Conservation (phyloP, 805 yeast species). For the Saccharomycopsis guyanensis region DNA sequence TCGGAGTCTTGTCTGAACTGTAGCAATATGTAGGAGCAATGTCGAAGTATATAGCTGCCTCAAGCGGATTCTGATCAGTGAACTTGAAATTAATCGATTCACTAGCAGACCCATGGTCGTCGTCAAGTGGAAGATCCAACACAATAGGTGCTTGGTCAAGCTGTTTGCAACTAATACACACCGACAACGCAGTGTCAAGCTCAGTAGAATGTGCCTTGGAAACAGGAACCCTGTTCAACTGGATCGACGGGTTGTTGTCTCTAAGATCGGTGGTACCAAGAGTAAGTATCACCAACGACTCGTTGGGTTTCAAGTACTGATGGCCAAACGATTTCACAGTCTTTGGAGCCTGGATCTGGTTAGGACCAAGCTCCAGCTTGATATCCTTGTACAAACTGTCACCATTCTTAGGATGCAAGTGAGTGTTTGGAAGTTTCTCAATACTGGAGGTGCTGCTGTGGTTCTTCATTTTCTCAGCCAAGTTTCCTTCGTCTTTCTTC, state of each 20-base stretch:
- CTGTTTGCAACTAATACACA: constrained; percentile 42
- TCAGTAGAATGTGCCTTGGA: constrained; percentile 74
- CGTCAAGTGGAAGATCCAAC: constrained; percentile 78
- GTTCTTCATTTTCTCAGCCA: neutral
- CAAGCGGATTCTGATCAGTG: constrained; percentile 36
- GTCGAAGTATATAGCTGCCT: constrained; percentile 66
- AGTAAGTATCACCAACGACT: constrained; percentile 70
- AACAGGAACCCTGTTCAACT: constrained; percentile 65
- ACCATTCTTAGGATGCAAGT: neutral
- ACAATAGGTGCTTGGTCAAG: constrained; percentile 49
- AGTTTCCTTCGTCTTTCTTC: constrained; percentile 2
- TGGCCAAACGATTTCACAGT: constrained; percentile 85
- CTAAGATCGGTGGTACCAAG: constrained; percentile 82
- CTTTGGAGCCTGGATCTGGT: constrained; percentile 24
- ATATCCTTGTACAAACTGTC: neutral
- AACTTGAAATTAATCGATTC: constrained; percentile 71
- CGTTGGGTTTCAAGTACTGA: constrained; percentile 53
- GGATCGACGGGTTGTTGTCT: constrained; percentile 48
- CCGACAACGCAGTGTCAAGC: constrained; percentile 78
- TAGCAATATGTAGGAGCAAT: constrained; percentile 81
- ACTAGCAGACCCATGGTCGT: constrained; percentile 34
- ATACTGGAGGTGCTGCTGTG: constrained; percentile 22
- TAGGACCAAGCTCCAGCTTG: neutral
- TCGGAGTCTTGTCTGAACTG: constrained; percentile 23
- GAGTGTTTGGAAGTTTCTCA: constrained; percentile 22